Percentiles rank a stretch among this genome's conserved stretches.
phyloP scores from a whole-genome alignment of 2,329 filamentous ascomycete species.

The Talaromyces islandicus region DNA sequence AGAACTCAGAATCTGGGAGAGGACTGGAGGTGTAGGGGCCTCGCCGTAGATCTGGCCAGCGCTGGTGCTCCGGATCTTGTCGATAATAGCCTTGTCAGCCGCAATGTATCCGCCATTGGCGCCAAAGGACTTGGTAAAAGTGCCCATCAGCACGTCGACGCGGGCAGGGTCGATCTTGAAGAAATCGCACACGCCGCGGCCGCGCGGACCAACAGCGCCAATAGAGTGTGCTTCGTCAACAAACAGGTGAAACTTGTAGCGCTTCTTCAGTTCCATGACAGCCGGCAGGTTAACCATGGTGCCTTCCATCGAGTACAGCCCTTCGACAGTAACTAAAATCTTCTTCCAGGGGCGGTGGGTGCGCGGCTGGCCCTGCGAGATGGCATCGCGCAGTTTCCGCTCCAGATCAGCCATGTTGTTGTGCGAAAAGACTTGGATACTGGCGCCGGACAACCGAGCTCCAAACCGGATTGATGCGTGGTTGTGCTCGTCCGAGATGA shows the following conservation, averaged over 20 bases:
- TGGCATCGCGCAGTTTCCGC: constrained; percentile 74
- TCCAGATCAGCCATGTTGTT: constrained; percentile 87
- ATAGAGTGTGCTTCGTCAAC: constrained; percentile 94
- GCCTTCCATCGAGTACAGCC: constrained; percentile 96
- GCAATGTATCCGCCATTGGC: constrained; percentile 93
- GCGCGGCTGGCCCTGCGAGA: constrained; percentile 88
- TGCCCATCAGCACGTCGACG: constrained; percentile 94
- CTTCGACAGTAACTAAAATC: constrained; percentile 90
- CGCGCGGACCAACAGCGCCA: constrained; percentile 80
- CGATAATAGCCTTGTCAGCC: constrained; percentile 79
- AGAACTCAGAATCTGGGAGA: constrained; percentile 81
- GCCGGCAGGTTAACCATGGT: constrained; percentile 92
- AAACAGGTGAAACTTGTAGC: constrained; percentile 93
- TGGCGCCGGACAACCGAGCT: constrained; percentile 80
- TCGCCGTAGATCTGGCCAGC: constrained; percentile 80
- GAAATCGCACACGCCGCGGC: constrained; percentile 91
- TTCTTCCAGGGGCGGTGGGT: constrained; percentile 98
- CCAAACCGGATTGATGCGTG: constrained; percentile 93
- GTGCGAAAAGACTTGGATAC: constrained; percentile 92
- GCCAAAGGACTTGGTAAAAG: constrained; percentile 92
- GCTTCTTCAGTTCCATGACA: constrained; percentile 74
- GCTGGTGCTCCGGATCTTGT: constrained; percentile 78
- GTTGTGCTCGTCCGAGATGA: constrained; percentile 93
- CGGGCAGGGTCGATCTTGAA: constrained; percentile 79
- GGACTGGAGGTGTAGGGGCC: constrained; percentile 73